Conservation (phyloP, 2,329 filamentous ascomycete genomes). For the Cordyceps javanica region DNA sequence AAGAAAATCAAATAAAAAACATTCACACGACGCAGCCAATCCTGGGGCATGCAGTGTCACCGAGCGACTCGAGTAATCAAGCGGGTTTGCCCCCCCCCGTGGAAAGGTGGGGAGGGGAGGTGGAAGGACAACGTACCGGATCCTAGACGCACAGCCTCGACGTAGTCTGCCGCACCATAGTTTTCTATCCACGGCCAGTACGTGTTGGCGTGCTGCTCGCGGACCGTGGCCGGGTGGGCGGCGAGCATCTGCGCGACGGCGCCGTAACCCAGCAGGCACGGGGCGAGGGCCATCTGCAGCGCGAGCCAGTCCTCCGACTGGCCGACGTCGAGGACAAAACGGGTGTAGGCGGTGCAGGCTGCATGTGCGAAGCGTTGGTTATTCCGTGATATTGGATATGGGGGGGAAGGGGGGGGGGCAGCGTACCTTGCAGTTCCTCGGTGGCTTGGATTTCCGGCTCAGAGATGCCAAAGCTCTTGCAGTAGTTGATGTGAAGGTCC, state of each 20-base stretch:
- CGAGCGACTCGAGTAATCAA: background rate
- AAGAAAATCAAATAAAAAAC: background rate
- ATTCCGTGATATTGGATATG: background rate
- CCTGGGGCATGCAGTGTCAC: background rate
- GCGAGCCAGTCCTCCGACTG: conserved; percentile 83
- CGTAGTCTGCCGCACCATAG: conserved; percentile 77
- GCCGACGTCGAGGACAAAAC: conserved; percentile 84
- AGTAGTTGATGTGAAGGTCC: conserved; percentile 75
- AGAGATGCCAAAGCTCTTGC: conserved; percentile 70
- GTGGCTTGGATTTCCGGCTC: conserved; percentile 64
- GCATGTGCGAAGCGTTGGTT: conserved; percentile 10
- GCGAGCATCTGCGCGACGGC: conserved; percentile 68
- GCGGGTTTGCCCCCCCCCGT: no score
- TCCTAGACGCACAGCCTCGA: conserved; percentile 62
- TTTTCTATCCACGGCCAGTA: conserved; percentile 93
- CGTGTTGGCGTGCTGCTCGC: conserved; percentile 51
- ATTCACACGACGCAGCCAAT: background rate
- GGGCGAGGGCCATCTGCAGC: conserved; percentile 76
- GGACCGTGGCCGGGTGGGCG: conserved; percentile 52
- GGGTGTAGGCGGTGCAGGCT: conserved; percentile 77
- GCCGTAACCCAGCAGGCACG: conserved; percentile 86
- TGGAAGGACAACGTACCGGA: conserved; percentile 47
- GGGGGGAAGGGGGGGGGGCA: background rate
- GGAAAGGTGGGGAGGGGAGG: no score
- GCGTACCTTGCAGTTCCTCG: conserved; percentile 65